Evolutionary conservation across 306 rosid species (phyloP).

Genomic region (Gynostemma pentaphyllum): DNA sequence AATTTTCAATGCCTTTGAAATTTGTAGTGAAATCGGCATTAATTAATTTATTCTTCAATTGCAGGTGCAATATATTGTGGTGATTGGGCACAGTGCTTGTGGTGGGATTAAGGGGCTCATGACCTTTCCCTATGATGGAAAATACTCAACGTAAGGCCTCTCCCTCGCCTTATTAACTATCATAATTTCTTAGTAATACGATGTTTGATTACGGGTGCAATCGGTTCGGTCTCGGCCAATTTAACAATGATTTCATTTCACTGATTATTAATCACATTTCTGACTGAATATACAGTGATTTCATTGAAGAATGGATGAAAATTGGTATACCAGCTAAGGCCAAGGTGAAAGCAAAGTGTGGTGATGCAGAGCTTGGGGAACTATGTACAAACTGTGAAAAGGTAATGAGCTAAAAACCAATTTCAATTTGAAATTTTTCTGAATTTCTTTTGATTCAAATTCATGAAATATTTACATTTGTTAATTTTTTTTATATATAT

Average conservation of each 20-base stretch:
- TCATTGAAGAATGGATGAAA: slow-evolving; percentile 86
- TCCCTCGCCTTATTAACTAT: too few relatives aligned
- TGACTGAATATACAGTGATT: slow-evolving; percentile 37
- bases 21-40: neutral
- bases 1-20: neutral
- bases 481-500: too few relatives aligned
- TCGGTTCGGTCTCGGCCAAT: too few relatives aligned
- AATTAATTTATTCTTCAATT: neutral
- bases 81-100: slow-evolving; percentile 83
- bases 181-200: neutral
- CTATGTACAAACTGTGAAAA: slow-evolving; percentile 68
- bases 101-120: slow-evolving; percentile 90
- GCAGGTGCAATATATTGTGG: slow-evolving; percentile 67
- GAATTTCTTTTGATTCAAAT: neutral
- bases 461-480: neutral
- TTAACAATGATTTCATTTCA: too few relatives aligned
- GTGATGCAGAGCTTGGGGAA: slow-evolving; percentile 31
- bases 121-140: slow-evolving; percentile 50
- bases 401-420: slow-evolving; percentile 22
- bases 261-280: slow-evolving; percentile 1
- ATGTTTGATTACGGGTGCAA: too few relatives aligned
- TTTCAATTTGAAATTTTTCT: too few relatives aligned
- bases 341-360: slow-evolving; percentile 41
- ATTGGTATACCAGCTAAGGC: slow-evolving; percentile 63
- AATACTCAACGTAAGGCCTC: slow-evolving; percentile 45